phyloP scores from a whole-genome alignment of 2,329 filamentous ascomycete genomes.

The Cladophialophora chaetospira region DNA sequence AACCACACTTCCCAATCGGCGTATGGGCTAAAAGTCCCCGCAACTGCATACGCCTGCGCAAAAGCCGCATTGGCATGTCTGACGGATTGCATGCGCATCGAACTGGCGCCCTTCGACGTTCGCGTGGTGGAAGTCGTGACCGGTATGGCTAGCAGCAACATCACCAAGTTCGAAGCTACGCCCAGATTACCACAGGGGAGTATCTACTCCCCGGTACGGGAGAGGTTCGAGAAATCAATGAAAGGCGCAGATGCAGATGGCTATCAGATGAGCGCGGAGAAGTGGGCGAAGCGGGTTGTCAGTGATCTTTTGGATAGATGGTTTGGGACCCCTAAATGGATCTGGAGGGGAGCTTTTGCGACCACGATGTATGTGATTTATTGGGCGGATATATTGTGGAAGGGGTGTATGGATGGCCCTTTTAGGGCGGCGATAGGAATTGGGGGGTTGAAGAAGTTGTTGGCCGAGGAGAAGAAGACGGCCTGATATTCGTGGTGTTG shows the following conservation, averaged over 20 bases:
- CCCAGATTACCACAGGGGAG: neutral
- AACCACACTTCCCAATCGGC: conserved; percentile 2
- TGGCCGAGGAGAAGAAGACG: neutral
- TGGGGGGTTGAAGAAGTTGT: neutral
- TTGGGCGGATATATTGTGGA: neutral
- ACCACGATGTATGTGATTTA: neutral
- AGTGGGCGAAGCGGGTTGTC: neutral
- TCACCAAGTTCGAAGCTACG: neutral
- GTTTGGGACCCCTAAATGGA: conserved; percentile 1
- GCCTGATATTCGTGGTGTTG: neutral
- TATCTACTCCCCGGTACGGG: neutral
- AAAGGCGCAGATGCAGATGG: neutral
- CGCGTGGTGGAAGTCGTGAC: neutral
- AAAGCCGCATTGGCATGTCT: neutral
- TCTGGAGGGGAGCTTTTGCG: conserved; percentile 3
- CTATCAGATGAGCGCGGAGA: neutral
- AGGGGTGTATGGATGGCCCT: neutral
- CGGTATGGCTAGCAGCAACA: neutral
- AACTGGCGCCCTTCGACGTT: neutral
- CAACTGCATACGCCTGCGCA: neutral
- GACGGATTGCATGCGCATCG: neutral
- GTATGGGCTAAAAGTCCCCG: neutral
- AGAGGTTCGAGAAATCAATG: neutral
- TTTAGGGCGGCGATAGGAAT: neutral
- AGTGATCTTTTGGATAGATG: neutral